These are phyloP conservation scores for Scheffersomyces cryptocercus DNA, from an alignment of 1,139 yeast species.

Conservation along the genomic window DNA sequence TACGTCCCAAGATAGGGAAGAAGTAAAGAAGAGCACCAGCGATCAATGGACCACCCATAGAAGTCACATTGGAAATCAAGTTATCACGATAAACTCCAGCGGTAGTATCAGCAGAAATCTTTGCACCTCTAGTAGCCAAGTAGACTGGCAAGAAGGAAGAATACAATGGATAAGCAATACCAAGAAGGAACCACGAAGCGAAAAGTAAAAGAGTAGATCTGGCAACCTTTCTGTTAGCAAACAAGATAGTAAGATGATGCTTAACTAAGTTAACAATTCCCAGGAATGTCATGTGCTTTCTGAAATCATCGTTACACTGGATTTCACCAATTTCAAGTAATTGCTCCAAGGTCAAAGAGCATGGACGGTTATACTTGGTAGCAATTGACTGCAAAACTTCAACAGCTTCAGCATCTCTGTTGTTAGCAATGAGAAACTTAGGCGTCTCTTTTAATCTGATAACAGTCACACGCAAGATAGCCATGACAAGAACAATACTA, in stretches of 20 bases:
- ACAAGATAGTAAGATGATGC: conserved; percentile 26
- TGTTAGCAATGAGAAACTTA: conserved; percentile 52
- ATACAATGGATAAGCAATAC: conserved; percentile 35
- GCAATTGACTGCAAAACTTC: conserved; percentile 38
- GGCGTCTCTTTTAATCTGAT: conserved; percentile 57
- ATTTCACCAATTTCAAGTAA: conserved; percentile 46
- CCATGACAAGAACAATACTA: conserved; percentile 51
- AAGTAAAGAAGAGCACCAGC: conserved; percentile 10
- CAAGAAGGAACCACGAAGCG: conserved; percentile 32
- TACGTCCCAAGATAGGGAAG: conserved; percentile 10
- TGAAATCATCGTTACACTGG: conserved; percentile 23
- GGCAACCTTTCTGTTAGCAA: conserved; percentile 21
- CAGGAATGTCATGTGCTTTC: conserved; percentile 8
- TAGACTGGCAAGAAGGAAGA: conserved; percentile 35
- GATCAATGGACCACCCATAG: conserved; percentile 12
- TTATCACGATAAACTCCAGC: conserved; percentile 11
- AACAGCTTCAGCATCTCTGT: conserved; percentile 54
- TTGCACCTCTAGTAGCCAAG: conserved; percentile 36
- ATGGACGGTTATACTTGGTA: conserved; percentile 39
- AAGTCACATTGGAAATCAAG: conserved; percentile 10
- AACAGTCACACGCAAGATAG: conserved; percentile 46
- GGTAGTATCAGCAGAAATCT: conserved; percentile 22
- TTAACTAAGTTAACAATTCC: conserved; percentile 18
- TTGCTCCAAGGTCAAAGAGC: conserved; percentile 46
- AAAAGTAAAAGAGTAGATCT: conserved; percentile 27